phyloP scores from a whole-genome alignment of 768 basidiomycete genomes.

The Pisolithus marmoratus region DNA sequence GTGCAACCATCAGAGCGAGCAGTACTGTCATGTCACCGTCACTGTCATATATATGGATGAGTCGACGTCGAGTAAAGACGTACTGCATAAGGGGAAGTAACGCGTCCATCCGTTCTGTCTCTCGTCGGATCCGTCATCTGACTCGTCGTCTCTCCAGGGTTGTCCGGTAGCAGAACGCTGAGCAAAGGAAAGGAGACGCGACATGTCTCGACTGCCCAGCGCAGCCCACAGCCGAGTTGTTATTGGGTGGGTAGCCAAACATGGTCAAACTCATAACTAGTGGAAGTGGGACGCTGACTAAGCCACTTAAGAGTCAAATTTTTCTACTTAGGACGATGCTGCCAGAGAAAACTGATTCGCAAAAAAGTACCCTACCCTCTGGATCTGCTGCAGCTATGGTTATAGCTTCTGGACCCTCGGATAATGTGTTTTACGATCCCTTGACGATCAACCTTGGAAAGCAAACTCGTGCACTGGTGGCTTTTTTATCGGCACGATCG shows the following conservation, averaged over 20 bases:
- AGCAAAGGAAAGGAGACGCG: not conserved
- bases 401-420: no score
- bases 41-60: not conserved
- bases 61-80: constrained; percentile 14
- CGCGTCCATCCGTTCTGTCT: constrained; percentile 48
- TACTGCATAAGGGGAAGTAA: constrained; percentile 53
- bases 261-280: no score
- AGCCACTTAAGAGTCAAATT: no score
- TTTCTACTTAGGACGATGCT: no score
- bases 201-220: not conserved
- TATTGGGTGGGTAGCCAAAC: no score
- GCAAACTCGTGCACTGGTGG: constrained; percentile 46
- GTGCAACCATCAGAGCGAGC: constrained; percentile 55
- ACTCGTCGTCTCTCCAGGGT: not conserved
- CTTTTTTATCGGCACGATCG: constrained; percentile 38
- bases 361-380: no score
- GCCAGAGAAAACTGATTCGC: no score
- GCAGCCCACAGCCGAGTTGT: no score
- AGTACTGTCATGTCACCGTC: constrained; percentile 29
- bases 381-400: no score
- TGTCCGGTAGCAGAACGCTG: not conserved
- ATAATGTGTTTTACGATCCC: constrained; percentile 41
- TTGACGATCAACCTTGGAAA: constrained; percentile 51
- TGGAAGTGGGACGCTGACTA: no score
- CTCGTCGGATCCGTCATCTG: constrained; percentile 30